Percentiles rank a stretch among this genome's conserved stretches.
phyloP scores from a whole-genome alignment of 345 rosid genomes.

The Acer yangbiense region DNA sequence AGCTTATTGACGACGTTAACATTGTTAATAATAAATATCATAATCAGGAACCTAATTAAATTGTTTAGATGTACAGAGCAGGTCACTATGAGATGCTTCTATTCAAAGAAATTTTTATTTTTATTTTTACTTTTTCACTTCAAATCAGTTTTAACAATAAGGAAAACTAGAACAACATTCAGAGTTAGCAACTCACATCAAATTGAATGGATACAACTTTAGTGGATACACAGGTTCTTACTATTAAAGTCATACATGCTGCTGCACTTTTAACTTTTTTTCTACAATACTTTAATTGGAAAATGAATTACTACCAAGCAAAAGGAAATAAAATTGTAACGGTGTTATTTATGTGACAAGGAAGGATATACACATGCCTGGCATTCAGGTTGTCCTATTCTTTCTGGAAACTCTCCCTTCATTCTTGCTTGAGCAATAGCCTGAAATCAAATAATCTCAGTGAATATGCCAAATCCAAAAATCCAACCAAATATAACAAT shows the following conservation, averaged over 20 bases:
- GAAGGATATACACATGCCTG: conserved; percentile 58
- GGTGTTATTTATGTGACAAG: neutral
- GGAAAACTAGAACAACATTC: neutral
- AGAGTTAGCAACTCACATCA: neutral
- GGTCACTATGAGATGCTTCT: neutral
- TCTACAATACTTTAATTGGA: neutral
- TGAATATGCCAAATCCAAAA: conserved; percentile 22
- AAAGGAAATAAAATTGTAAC: neutral
- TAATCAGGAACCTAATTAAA: neutral
- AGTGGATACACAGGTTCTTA: neutral
- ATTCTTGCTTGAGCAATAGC: conserved; percentile 92
- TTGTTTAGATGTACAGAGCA: neutral
- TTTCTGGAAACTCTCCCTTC: conserved; percentile 97
- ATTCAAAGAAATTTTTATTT: too few species aligned
- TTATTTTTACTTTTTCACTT: neutral
- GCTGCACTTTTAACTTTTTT: neutral
- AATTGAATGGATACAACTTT: neutral
- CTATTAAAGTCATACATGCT: neutral
- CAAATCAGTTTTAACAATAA: neutral
- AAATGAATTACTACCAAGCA: neutral
- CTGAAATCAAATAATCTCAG: conserved; percentile 44
- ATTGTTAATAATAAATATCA: neutral
- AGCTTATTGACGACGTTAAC: neutral
- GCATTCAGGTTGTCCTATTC: conserved; percentile 94
- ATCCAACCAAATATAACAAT: neutral